Conservation (phyloP, 331 rosid species). For the Acacia pycnantha region DNA sequence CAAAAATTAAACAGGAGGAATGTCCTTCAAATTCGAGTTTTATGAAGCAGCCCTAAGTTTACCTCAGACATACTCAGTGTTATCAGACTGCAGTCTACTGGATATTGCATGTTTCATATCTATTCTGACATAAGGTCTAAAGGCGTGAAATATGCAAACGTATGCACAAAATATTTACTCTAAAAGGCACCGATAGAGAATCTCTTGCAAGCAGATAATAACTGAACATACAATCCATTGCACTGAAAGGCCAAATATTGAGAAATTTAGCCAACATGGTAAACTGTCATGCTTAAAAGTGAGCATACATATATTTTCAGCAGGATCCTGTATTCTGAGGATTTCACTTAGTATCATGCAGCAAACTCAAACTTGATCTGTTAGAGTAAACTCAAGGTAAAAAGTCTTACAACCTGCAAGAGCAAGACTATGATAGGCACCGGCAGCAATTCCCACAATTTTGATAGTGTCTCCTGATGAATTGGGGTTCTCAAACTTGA, state of each 20-base stretch:
- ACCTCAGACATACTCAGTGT: constrained; percentile 5
- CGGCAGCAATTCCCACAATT: constrained; percentile 74
- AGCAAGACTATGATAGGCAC: constrained; percentile 93
- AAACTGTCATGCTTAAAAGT: background rate
- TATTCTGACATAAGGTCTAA: background rate
- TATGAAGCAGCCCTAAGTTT: constrained; percentile 9
- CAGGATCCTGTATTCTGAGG: background rate
- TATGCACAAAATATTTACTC: background rate
- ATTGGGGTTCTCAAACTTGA: constrained; percentile 47
- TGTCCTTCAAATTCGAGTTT: constrained; percentile 17
- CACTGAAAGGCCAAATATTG: background rate
- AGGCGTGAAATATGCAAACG: background rate
- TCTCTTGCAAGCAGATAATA: background rate
- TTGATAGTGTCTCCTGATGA: constrained; percentile 30
- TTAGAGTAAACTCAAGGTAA: background rate
- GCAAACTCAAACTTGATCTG: background rate
- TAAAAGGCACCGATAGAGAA: background rate
- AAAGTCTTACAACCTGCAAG: constrained; percentile 57
- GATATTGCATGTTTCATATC: background rate
- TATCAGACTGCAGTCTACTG: background rate
- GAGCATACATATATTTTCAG: background rate
- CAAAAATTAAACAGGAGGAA: constrained; percentile 22
- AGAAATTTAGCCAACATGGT: background rate
- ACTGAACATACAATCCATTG: background rate
- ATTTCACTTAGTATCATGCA: background rate